Evolutionary conservation across 106 monocot genomes (phyloP), one percentile per base, ranked within the genome.

Genomic region (Phalaenopsis equestris): DNA sequence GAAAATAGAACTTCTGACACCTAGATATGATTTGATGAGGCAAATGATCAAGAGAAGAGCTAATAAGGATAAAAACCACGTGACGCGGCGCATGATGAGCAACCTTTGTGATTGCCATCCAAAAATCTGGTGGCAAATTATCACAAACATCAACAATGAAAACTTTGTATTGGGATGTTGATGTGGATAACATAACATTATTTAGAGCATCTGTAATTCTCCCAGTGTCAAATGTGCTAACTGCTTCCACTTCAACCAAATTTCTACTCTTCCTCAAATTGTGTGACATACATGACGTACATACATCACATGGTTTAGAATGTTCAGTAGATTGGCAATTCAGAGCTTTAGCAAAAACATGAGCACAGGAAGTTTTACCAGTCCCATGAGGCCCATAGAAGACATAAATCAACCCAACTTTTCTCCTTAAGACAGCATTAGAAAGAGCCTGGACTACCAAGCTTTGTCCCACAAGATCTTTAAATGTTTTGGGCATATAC

Each of bases 331-430:
- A 86, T 49, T 82, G 84, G 83, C 99, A 99, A 82, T 93, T 95
- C 45, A 99, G 75, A 72, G 95, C 88, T 81, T 89, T 93, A 23
- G 99, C 93, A 88, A 99, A 99, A 75, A 99, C 77, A n/a, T 89
- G 89, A 55, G 95, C 99, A 78, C 94, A 94, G 18, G 95, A 95
- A 11, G 95, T 91, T 83, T 99, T 99, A 3, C 95, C 99, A 10
- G 99, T 95, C 4, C 99, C 99, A 83, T 93, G 94, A 79, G 95
- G 87, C 9, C 99, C 99, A 79, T 99, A 90, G 78, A 99, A 95
- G 11, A 94, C 91, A 83, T 99, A 99, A 75, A 95, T 70, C 42
- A 90, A 61, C 24, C 93, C 94, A 84, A 99, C 86, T 76, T 91
- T 95, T 81, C 81, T 88, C 82, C 93, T 95, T 43, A 83, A 49